phyloP scores from a whole-genome alignment of 192 early-diverging fungal genomes.

The Backusella westeae region DNA sequence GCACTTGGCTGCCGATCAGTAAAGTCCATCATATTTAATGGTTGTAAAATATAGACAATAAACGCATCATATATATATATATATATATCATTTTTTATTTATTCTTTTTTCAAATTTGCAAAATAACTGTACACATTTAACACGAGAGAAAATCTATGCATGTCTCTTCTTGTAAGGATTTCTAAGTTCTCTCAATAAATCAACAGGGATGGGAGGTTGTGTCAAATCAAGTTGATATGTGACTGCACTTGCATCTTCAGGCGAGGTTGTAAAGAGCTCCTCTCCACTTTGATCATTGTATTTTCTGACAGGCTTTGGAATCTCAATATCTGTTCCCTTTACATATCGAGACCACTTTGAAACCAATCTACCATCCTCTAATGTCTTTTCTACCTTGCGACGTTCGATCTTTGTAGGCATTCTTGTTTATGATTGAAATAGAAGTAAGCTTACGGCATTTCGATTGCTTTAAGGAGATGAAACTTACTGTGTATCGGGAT shows the following conservation, averaged over 20 bases:
- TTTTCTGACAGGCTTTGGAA: constrained; percentile 33
- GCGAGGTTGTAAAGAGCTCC: constrained; percentile 27
- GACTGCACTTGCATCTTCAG: constrained; percentile 24
- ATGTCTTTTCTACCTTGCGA: constrained; percentile 24
- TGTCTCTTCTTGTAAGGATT: constrained; percentile 29
- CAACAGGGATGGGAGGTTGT: constrained; percentile 24
- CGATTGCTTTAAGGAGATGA: background rate
- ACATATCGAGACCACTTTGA: constrained; percentile 39
- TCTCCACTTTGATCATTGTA: constrained; percentile 34
- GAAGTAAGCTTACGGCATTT: background rate
- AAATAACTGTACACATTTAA: background rate
- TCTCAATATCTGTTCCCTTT: constrained; percentile 35
- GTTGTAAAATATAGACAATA: constrained; percentile 4
- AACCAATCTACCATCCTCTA: constrained; percentile 22
- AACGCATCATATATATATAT: background rate
- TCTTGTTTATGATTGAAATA: constrained; percentile 12
- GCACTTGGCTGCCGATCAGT: background rate
- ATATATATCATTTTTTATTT: background rate
- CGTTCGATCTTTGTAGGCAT: constrained; percentile 30
- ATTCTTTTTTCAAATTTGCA: background rate
- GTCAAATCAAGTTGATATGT: constrained; percentile 20
- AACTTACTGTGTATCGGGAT: constrained; percentile 45
- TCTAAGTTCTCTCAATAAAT: constrained; percentile 29
- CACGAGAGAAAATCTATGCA: background rate
- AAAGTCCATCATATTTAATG: background rate